Base-by-base conservation (phyloP, 2,329 filamentous ascomycete species). In the Fusarium sp. region DNA sequence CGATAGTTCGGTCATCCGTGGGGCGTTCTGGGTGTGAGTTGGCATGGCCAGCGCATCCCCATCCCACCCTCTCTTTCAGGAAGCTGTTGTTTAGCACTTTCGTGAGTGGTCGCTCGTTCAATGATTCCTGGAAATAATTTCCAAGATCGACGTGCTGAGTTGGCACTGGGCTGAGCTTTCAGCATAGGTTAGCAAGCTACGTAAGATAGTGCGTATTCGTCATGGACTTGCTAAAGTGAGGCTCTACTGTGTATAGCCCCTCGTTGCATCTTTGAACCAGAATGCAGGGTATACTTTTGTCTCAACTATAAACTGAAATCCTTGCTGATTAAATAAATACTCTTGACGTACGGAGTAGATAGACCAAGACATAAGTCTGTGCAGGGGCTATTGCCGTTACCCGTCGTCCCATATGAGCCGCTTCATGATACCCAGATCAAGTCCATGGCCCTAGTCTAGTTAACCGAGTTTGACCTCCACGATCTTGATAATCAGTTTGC, bases 1-100 rank as follows among this genome's bases (percentile, higher is more conserved):
- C 58, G 39, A 34, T 61, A 57, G 61, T 44, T 73, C 36, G 55
- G 62, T 39, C 63, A 65, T 57, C 38, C 56, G 57, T 50, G 57
- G 42, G 67, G 67, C 54, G 40, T 62, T 33, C 33, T 47, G 51
- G 55, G 49, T 60, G 54, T 74, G 73, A 67, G 73, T 69, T 75
- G 73, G 73, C 71, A 75, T 69, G 62, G 73, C 70, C 73, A 75
- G 59, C 73, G 73, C 73, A 75, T 75, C 70, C 57, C 55, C 65
- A 65, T 70, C 62, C 72, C 65, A 71, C 60, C 68, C 50, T 60
- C 52, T 51, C 39, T 49, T 26, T 31, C 39, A 38, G 45, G 52
- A 70, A 57, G 57, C 59, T 42, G 21, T 50, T 70, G 40, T 54
- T 42, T 44, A 58, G 38, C 51, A 53, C 56, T 50, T 26, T 26